A percentile compares a stretch with the other conserved stretches of the same genome.
Conservation (phyloP, 768 basidiomycete genomes). For the Tulasnella sp. region DNA sequence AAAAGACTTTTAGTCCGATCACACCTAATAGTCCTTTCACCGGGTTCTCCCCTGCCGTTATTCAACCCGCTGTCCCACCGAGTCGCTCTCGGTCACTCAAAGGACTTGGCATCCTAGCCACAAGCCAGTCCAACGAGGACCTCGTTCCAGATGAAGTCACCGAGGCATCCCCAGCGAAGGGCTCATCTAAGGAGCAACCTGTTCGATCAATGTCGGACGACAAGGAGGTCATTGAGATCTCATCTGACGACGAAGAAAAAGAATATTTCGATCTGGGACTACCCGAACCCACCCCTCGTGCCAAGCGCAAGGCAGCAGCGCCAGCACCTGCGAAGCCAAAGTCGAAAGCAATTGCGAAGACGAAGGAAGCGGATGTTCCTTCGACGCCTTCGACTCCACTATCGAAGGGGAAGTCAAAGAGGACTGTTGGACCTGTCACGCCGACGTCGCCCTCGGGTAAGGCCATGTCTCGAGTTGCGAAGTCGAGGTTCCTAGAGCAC, state of each 20-base stretch:
- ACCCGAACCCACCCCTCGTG: not conserved
- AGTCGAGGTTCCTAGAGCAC: slow-evolving; percentile 6
- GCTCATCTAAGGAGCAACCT: not conserved
- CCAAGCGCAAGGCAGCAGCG: not conserved
- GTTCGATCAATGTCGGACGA: not conserved
- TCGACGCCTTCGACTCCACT: not conserved
- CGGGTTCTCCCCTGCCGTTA: not conserved
- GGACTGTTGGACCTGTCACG: not conserved
- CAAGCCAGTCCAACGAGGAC: not conserved
- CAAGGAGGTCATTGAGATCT: slow-evolving; percentile 2
- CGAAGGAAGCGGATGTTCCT: not conserved
- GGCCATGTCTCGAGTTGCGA: slow-evolving; percentile 2
- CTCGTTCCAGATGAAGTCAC: not conserved
- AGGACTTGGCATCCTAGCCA: not conserved
- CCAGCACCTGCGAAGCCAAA: not conserved
- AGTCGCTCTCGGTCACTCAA: not conserved
- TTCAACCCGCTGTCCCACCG: not conserved
- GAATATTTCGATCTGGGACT: not conserved
- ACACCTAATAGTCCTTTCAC: not conserved
- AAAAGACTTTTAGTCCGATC: not conserved
- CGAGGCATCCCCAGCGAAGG: not conserved
- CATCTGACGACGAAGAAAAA: not conserved
- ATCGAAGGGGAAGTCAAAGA: slow-evolving; percentile 1
- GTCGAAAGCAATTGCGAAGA: not conserved
- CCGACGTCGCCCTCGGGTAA: slow-evolving; percentile 11